Percentiles rank a stretch among this genome's conserved stretches.
Evolutionary conservation across 257 asterid species (phyloP).

Genomic region (Solanum ossicruentum): DNA sequence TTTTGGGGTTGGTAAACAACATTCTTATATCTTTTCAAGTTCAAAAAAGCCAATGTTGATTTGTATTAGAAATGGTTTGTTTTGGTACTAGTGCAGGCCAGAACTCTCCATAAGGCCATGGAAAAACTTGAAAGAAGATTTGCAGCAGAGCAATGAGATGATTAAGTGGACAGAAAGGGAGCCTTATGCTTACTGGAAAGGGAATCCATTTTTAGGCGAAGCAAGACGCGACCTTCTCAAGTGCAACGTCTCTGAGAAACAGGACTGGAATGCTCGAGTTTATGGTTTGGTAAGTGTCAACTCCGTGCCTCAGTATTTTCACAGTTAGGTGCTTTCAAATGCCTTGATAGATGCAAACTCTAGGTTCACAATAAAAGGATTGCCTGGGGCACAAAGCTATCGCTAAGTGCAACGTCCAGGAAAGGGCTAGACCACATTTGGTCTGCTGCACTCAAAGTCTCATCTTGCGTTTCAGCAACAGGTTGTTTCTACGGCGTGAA

Average conservation of each 20-base stretch:
- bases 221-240: conserved; percentile 27
- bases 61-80: neutral
- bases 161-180: conserved; percentile 58
- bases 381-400: neutral
- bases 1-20: conserved; percentile 99
- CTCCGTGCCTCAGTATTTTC: neutral
- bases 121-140: conserved; percentile 47
- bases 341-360: neutral
- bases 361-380: neutral
- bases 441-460: neutral
- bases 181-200: conserved; percentile 88
- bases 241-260: conserved; percentile 42
- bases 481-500: neutral
- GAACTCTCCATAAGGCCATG: conserved; percentile 79
- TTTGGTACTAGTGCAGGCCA: conserved; percentile 36
- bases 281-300: conserved; percentile 34
- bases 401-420: neutral
- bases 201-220: conserved; percentile 27
- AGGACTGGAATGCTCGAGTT: conserved; percentile 49
- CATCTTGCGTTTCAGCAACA: neutral
- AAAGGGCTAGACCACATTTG: neutral
- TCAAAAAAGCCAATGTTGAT: neutral
- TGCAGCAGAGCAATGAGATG: conserved; percentile 31
- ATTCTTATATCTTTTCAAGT: conserved; percentile 2
- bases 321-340: neutral